Evolutionary conservation across 2,329 filamentous ascomycete species (phyloP), one percentile per base, ranked within the genome.

Genomic region (Anthostomella pinea): DNA sequence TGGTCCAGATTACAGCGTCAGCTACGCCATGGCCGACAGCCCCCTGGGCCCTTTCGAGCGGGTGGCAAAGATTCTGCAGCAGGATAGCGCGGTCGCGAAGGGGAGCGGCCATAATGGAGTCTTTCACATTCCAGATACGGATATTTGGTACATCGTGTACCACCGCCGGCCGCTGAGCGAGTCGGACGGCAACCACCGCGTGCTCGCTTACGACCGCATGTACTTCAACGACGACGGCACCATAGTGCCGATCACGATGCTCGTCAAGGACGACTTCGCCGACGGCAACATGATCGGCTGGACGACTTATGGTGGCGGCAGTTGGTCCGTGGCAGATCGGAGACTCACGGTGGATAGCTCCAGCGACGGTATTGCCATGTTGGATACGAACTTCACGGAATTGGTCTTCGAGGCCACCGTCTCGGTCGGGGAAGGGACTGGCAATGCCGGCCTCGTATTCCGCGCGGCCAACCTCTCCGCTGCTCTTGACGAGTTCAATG

Each of bases 191-290:
- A 69, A 73, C 41, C 66, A 73, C 48, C 67, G 70, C 3, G 62
- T 67, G 11, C 52, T 68, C 3, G 68, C 67, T 21, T 71, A 72
- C 33, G 70, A 73, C 48, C 62, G 67, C 11, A 67, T 74, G 60
- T 59, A 65, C 42, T 73, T 73, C 43, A 61, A 67, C 39, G 56
- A 58, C 1, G 53, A 66, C 20, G 68, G 65, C 13, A 66, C 61
- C 23, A 71, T 72, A 25, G 47, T 57, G 28, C 60, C 61, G 1
- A 57, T 74, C 4, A 54, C 51, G 25, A 72, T 74, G 66, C 54
- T 67, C 9, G 66, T 68, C 8, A 59, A 62, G 39, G 65, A 69
- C 43, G 58, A 68, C 45, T 69, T 69, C 26, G 50, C 58, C 5
- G 62, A 68, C 34, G 64, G 63, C 7, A 48, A 60, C 16, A 58